These are phyloP conservation scores for Plicaturopsis crispa DNA, from an alignment of 768 basidiomycete genomes.

Conservation along the genomic window DNA sequence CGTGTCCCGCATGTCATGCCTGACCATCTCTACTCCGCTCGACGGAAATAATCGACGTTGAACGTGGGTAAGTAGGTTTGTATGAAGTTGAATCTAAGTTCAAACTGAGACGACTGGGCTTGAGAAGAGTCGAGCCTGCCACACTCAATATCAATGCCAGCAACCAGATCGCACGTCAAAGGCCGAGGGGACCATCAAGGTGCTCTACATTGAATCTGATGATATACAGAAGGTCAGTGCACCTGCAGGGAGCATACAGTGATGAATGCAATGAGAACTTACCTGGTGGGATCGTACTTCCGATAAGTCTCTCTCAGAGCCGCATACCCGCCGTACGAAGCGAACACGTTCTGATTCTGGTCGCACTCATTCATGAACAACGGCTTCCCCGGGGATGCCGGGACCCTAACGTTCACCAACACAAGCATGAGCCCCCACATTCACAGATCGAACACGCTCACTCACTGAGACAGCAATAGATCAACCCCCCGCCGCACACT, in stretches of 20 bases:
- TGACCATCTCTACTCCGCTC: no score
- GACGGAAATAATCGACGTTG: no score
- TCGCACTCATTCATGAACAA: conserved; percentile 35
- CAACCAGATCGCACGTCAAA: conserved; percentile 5
- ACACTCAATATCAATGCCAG: no score
- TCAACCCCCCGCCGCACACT: not conserved
- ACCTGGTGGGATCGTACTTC: conserved; percentile 38
- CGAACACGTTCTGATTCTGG: conserved; percentile 27
- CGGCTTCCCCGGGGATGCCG: conserved; percentile 28
- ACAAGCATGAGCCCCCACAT: no score
- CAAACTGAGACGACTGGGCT: no score
- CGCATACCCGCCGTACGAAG: conserved; percentile 30
- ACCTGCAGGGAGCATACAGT: conserved; percentile 1
- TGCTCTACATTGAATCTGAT: conserved; percentile 8
- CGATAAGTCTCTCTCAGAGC: conserved; percentile 28
- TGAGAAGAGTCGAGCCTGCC: no score
- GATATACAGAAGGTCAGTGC: not conserved
- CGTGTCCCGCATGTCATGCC: no score
- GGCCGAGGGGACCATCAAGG: conserved; percentile 6
- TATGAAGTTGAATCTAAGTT: no score
- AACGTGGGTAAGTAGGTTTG: no score
- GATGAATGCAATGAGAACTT: not conserved
- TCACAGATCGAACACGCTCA: no score
- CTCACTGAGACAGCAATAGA: not conserved
- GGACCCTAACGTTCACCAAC: no score